These are phyloP conservation scores for Quambalaria eucalypti DNA, from an alignment of 1,284 basidiomycete species.

Conservation along the genomic window DNA sequence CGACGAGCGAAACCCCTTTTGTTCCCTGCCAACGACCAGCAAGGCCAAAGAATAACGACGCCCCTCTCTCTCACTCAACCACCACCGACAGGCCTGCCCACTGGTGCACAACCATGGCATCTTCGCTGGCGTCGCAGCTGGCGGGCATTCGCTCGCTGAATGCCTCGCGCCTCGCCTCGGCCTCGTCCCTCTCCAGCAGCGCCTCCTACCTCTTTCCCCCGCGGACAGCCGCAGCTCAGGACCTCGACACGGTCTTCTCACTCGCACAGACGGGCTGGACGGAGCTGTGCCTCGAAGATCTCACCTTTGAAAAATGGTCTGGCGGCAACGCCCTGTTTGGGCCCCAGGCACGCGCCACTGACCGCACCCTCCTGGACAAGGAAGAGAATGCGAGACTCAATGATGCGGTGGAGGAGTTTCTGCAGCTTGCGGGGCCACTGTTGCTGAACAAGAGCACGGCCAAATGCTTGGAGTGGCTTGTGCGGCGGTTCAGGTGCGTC, in stretches of 20 bases:
- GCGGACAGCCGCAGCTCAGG: conserved; percentile 38
- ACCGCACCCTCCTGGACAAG: conserved; percentile 68
- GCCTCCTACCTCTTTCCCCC: conserved; percentile 67
- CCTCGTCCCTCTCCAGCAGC: conserved; percentile 55
- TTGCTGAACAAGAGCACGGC: conserved; percentile 71
- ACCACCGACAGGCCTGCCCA: background rate
- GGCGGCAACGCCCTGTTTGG: conserved; percentile 71
- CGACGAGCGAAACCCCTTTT: too few species aligned
- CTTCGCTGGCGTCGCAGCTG: conserved; percentile 74
- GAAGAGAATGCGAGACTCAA: conserved; percentile 62
- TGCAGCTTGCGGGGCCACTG: conserved; percentile 67
- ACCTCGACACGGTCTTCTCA: conserved; percentile 71
- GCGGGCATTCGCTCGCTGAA: conserved; percentile 73
- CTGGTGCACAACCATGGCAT: conserved; percentile 53
- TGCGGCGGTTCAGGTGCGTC: conserved; percentile 81
- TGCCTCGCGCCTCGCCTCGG: conserved; percentile 62
- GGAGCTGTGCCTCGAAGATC: conserved; percentile 52
- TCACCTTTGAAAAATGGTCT: conserved; percentile 18
- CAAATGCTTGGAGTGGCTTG: conserved; percentile 91
- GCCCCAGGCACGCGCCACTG: conserved; percentile 63
- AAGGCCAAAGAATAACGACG: background rate
- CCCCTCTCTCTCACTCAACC: too few species aligned
- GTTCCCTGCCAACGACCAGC: too few species aligned
- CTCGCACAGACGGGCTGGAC: conserved; percentile 71
- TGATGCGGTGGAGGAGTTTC: conserved; percentile 57